Conservation (phyloP, 2,329 filamentous ascomycete species). For the Stagonosporopsis rhizophila region DNA sequence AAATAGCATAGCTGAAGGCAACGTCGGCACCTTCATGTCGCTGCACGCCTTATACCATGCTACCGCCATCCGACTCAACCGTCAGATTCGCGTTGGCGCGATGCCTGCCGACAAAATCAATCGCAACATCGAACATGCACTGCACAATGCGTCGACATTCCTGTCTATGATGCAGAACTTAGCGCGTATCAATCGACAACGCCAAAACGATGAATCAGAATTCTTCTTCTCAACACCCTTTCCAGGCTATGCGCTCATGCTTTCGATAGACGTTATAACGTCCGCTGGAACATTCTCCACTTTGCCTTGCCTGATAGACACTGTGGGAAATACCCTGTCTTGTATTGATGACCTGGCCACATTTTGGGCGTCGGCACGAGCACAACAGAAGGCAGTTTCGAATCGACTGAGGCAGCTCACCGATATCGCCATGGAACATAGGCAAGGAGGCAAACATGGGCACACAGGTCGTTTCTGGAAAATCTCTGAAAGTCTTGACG, state of each 20-base stretch:
- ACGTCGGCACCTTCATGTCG: constrained; percentile 66
- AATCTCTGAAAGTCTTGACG: constrained; percentile 50
- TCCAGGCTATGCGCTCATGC: constrained; percentile 66
- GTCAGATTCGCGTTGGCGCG: constrained; percentile 55
- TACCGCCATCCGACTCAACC: constrained; percentile 69
- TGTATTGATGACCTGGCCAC: constrained; percentile 63
- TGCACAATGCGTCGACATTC: constrained; percentile 40
- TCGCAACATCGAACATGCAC: constrained; percentile 43
- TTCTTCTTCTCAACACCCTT: constrained; percentile 62
- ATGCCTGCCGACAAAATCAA: constrained; percentile 37
- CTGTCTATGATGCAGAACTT: constrained; percentile 45
- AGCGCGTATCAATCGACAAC: constrained; percentile 35
- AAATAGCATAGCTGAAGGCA: constrained; percentile 60
- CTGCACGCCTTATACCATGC: constrained; percentile 73
- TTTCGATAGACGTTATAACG: constrained; percentile 71
- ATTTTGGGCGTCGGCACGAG: constrained; percentile 66
- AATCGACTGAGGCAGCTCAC: constrained; percentile 56
- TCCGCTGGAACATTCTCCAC: constrained; percentile 58
- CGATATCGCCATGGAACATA: constrained; percentile 47
- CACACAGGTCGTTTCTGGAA: constrained; percentile 46
- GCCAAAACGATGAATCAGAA: constrained; percentile 39
- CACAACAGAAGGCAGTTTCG: constrained; percentile 59
- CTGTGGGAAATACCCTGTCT: constrained; percentile 60
- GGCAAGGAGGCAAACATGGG: constrained; percentile 40
- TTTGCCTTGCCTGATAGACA: constrained; percentile 62